Evolutionary conservation across 2,329 filamentous ascomycete species (phyloP), one percentile per base, ranked within the genome.

Genomic region (Alternaria incomplexa): DNA sequence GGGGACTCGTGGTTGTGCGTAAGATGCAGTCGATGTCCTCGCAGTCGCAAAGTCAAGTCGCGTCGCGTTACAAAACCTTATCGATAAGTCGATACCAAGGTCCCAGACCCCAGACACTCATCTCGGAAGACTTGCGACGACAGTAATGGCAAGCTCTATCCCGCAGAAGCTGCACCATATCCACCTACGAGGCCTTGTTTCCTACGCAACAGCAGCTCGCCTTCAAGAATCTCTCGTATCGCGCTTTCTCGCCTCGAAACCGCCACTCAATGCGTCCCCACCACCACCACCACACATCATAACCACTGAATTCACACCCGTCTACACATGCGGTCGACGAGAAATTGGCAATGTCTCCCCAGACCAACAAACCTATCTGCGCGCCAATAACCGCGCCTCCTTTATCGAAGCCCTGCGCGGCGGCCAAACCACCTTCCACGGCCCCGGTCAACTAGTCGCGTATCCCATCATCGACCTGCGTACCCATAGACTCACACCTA

Each of bases 361-460:
- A 0, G 68, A 73, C 1, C 86, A 90, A 69, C 79, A 82, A 2
- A 75, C 61, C 26, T 76, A 79, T 67, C 71, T 84, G 32, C 72
- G 81, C 48, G 67, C 75, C 30, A 62, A 77, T 30, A 82, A 82
- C 36, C 70, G 77, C 25, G 91, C 90, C 4, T 83, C 87, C n/a
- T 88, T 96, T 71, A 80, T 88, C 46, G 85, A 89, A 72, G 91
- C 92, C 13, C 86, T 89, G n/a, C 89, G 96, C 58, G 96, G 96
- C 64, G 96, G 96, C 0, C 89, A 97, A 68, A 94, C 93, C 0
- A 98, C 96, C 3, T 98, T 97, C 82, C 96, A 99, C 78, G 96
- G 95, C 0, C 96, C 95, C 0, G 95, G 95, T 0, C 96, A 99
- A 79, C 82, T 97, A 52, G 92, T 97, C 36, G 88, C 94, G n/a